Percentiles rank a stretch among this genome's conserved stretches.
Evolutionary conservation across 2,329 filamentous ascomycete genomes (phyloP).

Genomic region (Rutstroemia sp.): DNA sequence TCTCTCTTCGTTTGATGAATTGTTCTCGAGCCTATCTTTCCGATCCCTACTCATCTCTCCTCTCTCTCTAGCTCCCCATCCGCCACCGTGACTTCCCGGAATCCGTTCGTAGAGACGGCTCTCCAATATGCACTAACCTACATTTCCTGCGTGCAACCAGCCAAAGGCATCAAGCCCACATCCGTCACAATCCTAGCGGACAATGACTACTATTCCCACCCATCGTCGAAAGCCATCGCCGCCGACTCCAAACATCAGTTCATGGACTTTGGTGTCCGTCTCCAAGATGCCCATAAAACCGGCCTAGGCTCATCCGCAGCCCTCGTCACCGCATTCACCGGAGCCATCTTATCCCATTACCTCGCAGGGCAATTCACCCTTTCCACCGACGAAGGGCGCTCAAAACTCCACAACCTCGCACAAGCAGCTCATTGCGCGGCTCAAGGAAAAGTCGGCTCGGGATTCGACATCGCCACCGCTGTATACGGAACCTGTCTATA

Average conservation of each 20-base stretch:
- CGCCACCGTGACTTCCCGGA: slow-evolving; percentile 38
- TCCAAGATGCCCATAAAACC: slow-evolving; percentile 83
- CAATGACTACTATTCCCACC: slow-evolving; percentile 91
- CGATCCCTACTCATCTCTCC: neutral
- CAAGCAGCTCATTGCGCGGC: slow-evolving; percentile 93
- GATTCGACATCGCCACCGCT: slow-evolving; percentile 90
- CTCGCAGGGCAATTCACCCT: slow-evolving; percentile 55
- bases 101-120: slow-evolving; percentile 89
- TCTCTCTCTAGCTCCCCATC: slow-evolving; percentile 9
- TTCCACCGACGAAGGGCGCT: slow-evolving; percentile 42
- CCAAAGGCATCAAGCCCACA: slow-evolving; percentile 52
- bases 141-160: slow-evolving; percentile 41
- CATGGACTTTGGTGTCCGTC: slow-evolving; percentile 66
- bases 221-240: slow-evolving; percentile 32
- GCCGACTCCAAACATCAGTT: slow-evolving; percentile 48
- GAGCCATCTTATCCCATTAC: slow-evolving; percentile 70
- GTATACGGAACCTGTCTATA: slow-evolving; percentile 90
- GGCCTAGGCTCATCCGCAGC: slow-evolving; percentile 92
- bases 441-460: slow-evolving; percentile 92
- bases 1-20: neutral
- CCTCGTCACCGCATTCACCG: slow-evolving; percentile 80
- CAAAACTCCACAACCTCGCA: slow-evolving; percentile 79
- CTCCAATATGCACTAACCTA: slow-evolving; percentile 84
- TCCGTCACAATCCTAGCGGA: slow-evolving; percentile 85
- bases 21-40: neutral